Evolutionary conservation across 495 filamentous ascomycete genomes (phyloP).

Genomic region (Penicillium desertorum): DNA sequence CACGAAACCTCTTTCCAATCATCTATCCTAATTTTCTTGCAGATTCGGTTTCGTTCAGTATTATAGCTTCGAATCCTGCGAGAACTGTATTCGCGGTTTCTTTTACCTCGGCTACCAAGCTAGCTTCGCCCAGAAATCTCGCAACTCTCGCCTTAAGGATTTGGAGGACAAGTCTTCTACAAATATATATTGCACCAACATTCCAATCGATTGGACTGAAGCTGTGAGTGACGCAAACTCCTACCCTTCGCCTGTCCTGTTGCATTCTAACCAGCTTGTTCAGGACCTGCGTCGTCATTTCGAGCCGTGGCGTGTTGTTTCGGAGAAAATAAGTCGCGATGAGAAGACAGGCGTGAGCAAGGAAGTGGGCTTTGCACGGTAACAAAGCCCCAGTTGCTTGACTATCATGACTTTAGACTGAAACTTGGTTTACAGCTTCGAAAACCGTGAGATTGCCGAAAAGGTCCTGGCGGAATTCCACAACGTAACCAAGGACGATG

Average conservation of each 20-base stretch:
- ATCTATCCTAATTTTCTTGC: conserved; percentile 20
- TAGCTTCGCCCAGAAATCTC: conserved; percentile 95
- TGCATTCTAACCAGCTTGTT: conserved; percentile 10
- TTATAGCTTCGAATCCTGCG: conserved; percentile 79
- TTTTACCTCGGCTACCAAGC: conserved; percentile 92
- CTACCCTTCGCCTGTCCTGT: too few relatives aligned
- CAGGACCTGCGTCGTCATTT: conserved; percentile 56
- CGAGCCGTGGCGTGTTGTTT: conserved; percentile 77
- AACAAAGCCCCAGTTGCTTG: conserved; percentile 21
- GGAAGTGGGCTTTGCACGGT: conserved; percentile 97
- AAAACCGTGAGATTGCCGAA: conserved; percentile 82
- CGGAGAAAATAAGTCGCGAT: conserved; percentile 90
- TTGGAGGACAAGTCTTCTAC: conserved; percentile 82
- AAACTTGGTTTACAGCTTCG: conserved; percentile 59
- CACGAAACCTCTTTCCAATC: not conserved
- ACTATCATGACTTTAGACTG: not conserved
- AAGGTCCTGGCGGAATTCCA: conserved; percentile 81
- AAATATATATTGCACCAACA: conserved; percentile 95
- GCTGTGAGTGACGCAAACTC: conserved; percentile 54
- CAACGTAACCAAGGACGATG: conserved; percentile 63
- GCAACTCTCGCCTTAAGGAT: conserved; percentile 92
- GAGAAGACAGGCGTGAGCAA: conserved; percentile 80
- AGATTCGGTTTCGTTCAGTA: conserved; percentile 98
- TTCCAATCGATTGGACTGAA: conserved; percentile 87
- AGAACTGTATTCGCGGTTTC: conserved; percentile 95